These are phyloP conservation scores for Poa pratensis DNA, from an alignment of 176 grass and related monocot genomes.

Conservation along the genomic window DNA sequence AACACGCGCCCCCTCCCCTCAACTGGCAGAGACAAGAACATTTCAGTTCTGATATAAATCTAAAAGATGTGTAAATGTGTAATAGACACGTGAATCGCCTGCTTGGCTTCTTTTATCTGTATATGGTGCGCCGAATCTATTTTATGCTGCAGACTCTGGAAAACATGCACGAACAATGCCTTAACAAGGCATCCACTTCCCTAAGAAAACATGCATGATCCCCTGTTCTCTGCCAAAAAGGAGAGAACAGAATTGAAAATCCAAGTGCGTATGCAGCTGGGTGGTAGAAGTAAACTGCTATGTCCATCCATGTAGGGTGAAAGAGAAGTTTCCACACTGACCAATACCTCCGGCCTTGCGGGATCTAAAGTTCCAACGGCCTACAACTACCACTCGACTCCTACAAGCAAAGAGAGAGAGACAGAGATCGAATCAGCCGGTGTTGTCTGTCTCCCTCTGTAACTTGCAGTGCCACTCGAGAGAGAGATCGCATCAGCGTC, in stretches of 20 bases:
- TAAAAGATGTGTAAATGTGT: not conserved
- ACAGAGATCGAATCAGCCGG: too few relatives aligned
- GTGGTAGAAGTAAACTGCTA: not conserved
- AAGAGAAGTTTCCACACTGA: not conserved
- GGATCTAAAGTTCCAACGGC: not conserved
- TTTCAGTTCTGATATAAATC: not conserved
- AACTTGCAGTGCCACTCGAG: too few relatives aligned
- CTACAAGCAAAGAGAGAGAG: not conserved
- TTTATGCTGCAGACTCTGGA: not conserved
- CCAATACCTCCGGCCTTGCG: not conserved
- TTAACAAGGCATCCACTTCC: not conserved
- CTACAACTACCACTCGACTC: not conserved
- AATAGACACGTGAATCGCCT: constrained; percentile 14
- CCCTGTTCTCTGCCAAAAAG: not conserved
- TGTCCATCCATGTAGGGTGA: not conserved
- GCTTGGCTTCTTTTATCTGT: not conserved
- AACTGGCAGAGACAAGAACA: not conserved
- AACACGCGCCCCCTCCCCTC: not conserved
- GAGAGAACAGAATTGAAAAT: not conserved
- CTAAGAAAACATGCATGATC: not conserved
- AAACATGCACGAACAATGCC: not conserved
- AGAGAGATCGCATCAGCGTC: not conserved
- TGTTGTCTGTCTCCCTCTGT: too few relatives aligned
- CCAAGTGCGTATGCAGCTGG: not conserved
- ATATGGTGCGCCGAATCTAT: not conserved